Evolutionary conservation across 2,329 filamentous ascomycete genomes (phyloP).

Genomic region (Sporothrix protearum): DNA sequence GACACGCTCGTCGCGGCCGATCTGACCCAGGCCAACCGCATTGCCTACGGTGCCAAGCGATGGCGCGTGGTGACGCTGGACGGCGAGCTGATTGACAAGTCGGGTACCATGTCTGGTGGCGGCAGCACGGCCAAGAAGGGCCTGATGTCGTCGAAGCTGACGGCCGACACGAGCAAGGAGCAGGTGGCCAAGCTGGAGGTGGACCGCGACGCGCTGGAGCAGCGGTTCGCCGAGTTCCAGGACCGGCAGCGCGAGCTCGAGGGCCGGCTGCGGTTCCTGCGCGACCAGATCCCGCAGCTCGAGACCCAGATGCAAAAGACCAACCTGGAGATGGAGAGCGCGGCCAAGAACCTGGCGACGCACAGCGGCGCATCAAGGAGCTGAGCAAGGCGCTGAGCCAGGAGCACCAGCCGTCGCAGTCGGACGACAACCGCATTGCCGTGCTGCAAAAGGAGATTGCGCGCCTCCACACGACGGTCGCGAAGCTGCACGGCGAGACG

Average conservation of each 20-base stretch:
- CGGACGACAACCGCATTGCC: conserved; percentile 70
- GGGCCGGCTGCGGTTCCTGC: conserved; percentile 64
- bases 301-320: conserved; percentile 93
- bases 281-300: conserved; percentile 74
- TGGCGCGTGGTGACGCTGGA: conserved; percentile 97
- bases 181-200: conserved; percentile 82
- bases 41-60: conserved; percentile 87
- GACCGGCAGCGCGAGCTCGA: conserved; percentile 80
- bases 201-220: conserved; percentile 80
- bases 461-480: conserved; percentile 71
- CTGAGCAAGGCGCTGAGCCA: conserved; percentile 73
- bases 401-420: conserved; percentile 75
- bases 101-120: conserved; percentile 97
- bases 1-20: conserved; percentile 93
- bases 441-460: conserved; percentile 74
- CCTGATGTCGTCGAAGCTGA: conserved; percentile 93
- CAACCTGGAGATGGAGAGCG: conserved; percentile 80
- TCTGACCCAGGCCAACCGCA: conserved; percentile 91
- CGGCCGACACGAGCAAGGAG: conserved; percentile 81
- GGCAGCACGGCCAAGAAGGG: conserved; percentile 86
- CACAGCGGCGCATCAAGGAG: conserved; percentile 80
- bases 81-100: conserved; percentile 94
- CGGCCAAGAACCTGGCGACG: conserved; percentile 76
- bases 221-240: conserved; percentile 78
- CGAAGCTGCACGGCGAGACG: conserved; percentile 78